Conservation (phyloP, 176 grass and related monocot genomes). For the Ensete ventricosum region DNA sequence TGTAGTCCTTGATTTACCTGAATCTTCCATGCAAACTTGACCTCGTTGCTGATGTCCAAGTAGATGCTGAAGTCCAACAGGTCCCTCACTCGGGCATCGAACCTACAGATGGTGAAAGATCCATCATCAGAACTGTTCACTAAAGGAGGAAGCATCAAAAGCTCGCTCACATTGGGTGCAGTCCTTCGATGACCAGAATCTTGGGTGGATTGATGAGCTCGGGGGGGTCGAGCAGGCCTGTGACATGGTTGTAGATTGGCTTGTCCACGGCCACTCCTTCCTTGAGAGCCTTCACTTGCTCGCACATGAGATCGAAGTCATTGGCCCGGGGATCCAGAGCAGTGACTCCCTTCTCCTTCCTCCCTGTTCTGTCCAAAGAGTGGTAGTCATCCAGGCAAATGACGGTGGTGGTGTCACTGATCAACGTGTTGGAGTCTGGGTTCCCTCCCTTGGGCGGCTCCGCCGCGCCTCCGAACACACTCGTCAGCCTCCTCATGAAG, state of each 20-base stretch:
- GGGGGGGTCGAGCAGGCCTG: constrained; percentile 68
- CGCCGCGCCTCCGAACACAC: constrained; percentile 80
- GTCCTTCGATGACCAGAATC: constrained; percentile 86
- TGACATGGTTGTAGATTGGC: constrained; percentile 41
- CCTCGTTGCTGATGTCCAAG: too few relatives aligned
- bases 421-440: constrained; percentile 26
- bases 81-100: constrained; percentile 69
- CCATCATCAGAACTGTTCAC: neutral
- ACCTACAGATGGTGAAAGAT: constrained; percentile 31
- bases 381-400: constrained; percentile 34
- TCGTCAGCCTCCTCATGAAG: constrained; percentile 91
- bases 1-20: too few relatives aligned
- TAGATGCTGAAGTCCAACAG: constrained; percentile 35
- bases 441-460: constrained; percentile 73
- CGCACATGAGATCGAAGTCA: constrained; percentile 31
- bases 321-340: constrained; percentile 83
- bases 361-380: constrained; percentile 60
- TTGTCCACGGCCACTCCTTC: constrained; percentile 42
- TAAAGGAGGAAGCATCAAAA: too few relatives aligned
- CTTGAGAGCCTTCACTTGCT: constrained; percentile 78
- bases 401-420: constrained; percentile 84
- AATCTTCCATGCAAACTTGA: too few relatives aligned
- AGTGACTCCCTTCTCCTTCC: constrained; percentile 84
- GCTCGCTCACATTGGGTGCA: constrained; percentile 78
- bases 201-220: constrained; percentile 80